Base-by-base conservation (phyloP, 2,329 filamentous ascomycete species). In the Colletotrichum spaethianum region DNA sequence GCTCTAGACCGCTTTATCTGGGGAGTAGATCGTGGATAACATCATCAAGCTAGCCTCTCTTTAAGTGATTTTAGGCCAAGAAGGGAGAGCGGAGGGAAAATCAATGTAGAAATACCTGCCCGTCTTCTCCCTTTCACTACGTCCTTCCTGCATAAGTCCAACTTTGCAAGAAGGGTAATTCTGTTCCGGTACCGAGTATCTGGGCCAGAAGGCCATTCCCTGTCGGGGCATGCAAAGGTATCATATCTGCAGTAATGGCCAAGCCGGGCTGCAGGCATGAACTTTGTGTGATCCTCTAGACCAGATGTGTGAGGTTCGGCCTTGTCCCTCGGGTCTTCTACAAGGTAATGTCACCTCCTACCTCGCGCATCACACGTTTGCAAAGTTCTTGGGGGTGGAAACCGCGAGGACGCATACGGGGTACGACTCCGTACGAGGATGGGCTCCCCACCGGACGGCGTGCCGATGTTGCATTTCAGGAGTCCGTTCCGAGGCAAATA, bases 391-490 rank as follows among this genome's bases (percentile, higher is more conserved):
- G 52, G 36, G 7, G 18, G 38, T 8, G 56, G 23, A 28, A 67
- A 26, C 56, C 68, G 62, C 63, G 63, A 67, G 56, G 40, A 26
- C 23, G 33, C 40, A 42, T 42, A 67, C 31, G 40, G 55, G 68
- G 57, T 8, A 2, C 11, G n/a, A 38, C 60, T 50, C 31, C n/a
- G 9, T 56, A 62, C 6, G 40, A 60, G 50, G n/a, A 26, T 26
- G 4, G 9, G 23, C 40, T 33, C 42, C 63, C 46, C 26, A 33
- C 56, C 46, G 56, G 59, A 53, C 26, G n/a, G 38, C 38, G 12
- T 63, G 52, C 44, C 64, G 42, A 46, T 44, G 57, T 63, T 57
- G 64, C 42, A 68, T 52, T 72, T 67, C 64, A 72, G 69, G 69
- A 63, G 64, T n/a, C n/a, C 44, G 36, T 40, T 38, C 59, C 63